These are phyloP conservation scores for Epichloe bromicola DNA, from an alignment of 2,329 filamentous ascomycete species.

Conservation along the genomic window DNA sequence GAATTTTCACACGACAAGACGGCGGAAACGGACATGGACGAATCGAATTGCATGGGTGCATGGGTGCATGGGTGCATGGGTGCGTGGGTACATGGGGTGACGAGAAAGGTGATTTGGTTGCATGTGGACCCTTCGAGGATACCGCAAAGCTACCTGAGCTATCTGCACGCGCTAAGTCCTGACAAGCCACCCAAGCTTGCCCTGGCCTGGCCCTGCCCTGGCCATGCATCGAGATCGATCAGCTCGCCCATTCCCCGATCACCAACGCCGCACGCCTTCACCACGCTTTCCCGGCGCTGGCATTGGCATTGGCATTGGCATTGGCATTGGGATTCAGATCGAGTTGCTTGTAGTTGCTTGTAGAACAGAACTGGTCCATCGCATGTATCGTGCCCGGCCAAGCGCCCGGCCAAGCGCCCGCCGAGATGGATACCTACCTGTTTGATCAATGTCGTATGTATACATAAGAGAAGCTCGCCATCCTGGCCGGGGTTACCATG, in stretches of 20 bases:
- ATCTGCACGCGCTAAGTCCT: neutral
- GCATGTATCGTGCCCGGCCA: neutral
- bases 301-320: too few species aligned
- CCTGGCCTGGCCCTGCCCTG: neutral
- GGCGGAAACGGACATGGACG: too few species aligned
- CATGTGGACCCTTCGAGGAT: neutral
- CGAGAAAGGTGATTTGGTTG: neutral
- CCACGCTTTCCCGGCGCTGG: too few species aligned
- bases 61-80: too few species aligned
- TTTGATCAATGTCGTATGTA: neutral
- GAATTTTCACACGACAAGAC: too few species aligned
- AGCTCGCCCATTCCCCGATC: conserved; percentile 4
- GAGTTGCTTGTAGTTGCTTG: too few species aligned
- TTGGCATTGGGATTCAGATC: too few species aligned
- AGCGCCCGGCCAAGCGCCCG: neutral
- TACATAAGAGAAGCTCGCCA: neutral
- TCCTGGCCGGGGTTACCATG: neutral
- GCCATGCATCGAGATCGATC: conserved; percentile 6
- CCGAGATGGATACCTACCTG: neutral
- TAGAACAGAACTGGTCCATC: too few species aligned
- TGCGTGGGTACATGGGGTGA: too few species aligned
- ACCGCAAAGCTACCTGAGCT: conserved; percentile 2
- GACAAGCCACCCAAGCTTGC: neutral
- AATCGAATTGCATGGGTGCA: too few species aligned
- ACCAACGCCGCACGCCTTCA: neutral